Conservation (phyloP, 108 stramenopile genomes). For the Craspedostauros australis region DNA sequence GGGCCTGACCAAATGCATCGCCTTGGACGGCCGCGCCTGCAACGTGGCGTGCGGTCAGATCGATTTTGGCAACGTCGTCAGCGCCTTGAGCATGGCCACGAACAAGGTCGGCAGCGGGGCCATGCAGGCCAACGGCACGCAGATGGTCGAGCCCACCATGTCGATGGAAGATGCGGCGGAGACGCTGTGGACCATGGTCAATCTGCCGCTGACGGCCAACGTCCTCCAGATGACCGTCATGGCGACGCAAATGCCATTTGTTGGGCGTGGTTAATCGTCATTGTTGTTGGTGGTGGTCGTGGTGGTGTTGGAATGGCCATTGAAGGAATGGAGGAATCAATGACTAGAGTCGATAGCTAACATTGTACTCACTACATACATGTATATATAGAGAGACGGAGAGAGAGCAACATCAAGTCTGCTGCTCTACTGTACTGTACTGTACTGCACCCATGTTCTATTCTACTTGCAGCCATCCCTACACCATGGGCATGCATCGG, state of each 20-base stretch:
- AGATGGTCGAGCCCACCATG: conserved; percentile 45
- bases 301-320: neutral
- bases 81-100: conserved; percentile 21
- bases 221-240: conserved; percentile 72
- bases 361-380: too few species aligned
- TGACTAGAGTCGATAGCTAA: too few species aligned
- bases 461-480: conserved; percentile 19
- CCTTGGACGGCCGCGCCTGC: conserved; percentile 58
- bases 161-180: conserved; percentile 61
- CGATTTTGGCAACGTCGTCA: conserved; percentile 71
- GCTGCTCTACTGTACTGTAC: too few species aligned
- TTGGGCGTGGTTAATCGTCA: conserved; percentile 61
- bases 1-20: conserved; percentile 61
- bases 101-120: conserved; percentile 32
- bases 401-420: too few species aligned
- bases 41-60: conserved; percentile 61
- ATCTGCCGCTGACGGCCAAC: conserved; percentile 57
- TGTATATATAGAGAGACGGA: too few species aligned
- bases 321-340: too few species aligned
- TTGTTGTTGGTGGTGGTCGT: too few species aligned
- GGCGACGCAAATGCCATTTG: conserved; percentile 60
- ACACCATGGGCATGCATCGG: conserved; percentile 57
- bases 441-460: too few species aligned
- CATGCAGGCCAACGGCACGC: conserved; percentile 57
- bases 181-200: conserved; percentile 64